Evolutionary conservation across 768 basidiomycete genomes (phyloP).

Genomic region (Pseudohyphozyma bogoriensis): DNA sequence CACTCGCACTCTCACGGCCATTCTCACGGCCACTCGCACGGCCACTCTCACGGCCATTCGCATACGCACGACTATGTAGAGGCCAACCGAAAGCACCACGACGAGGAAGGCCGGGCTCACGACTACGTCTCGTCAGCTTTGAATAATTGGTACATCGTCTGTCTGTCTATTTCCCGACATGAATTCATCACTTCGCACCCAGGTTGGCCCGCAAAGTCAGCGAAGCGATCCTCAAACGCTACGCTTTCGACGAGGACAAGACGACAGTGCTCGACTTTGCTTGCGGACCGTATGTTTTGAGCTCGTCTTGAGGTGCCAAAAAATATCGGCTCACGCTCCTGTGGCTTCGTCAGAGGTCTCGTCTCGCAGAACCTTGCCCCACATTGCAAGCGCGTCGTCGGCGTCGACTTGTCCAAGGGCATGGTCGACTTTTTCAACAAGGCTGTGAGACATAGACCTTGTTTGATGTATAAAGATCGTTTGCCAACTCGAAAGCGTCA

Average conservation of each 20-base stretch:
- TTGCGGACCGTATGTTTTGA: neutral
- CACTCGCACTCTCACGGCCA: neutral
- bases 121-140: neutral
- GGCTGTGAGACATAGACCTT: neutral
- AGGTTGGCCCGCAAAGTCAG: neutral
- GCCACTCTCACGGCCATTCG: neutral
- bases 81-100: neutral
- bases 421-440: neutral
- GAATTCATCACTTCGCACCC: neutral
- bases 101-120: neutral
- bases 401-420: neutral
- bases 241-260: neutral
- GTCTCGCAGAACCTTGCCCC: neutral
- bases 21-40: neutral
- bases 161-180: neutral
- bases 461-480: no score
- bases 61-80: neutral
- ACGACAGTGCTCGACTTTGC: slow-evolving; percentile 1
- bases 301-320: no score
- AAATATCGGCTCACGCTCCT: neutral
- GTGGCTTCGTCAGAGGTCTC: neutral
- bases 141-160: neutral
- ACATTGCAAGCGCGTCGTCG: neutral
- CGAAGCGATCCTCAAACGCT: neutral
- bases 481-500: neutral